Percentiles rank a stretch among this genome's conserved stretches.
These are phyloP conservation scores for Fusarium denticulatum DNA, from an alignment of 2,329 filamentous ascomycete genomes.

Conservation along the genomic window DNA sequence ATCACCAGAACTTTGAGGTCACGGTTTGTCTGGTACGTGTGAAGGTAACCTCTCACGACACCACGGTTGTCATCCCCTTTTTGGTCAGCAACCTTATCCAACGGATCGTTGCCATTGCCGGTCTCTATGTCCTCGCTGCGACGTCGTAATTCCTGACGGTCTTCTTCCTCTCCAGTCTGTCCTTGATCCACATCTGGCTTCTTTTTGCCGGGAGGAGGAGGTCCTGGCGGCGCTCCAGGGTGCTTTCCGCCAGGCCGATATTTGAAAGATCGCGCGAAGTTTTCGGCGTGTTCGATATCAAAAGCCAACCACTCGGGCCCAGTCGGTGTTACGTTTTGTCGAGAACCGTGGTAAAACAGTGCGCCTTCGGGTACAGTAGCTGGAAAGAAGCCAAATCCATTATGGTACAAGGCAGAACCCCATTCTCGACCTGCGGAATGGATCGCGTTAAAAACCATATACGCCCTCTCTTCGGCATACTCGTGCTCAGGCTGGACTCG, in stretches of 20 bases:
- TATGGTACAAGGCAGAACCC: conserved; percentile 77
- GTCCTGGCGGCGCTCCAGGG: neutral
- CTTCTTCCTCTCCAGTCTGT: neutral
- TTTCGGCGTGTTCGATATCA: conserved; percentile 77
- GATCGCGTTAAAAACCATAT: conserved; percentile 77
- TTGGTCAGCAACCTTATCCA: neutral
- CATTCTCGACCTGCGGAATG: conserved; percentile 79
- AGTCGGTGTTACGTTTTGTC: conserved; percentile 55
- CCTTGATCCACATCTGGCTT: neutral
- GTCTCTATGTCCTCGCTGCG: neutral
- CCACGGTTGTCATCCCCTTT: conserved; percentile 1
- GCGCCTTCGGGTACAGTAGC: conserved; percentile 72
- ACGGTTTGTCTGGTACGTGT: conserved; percentile 70
- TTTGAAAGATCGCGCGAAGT: conserved; percentile 61
- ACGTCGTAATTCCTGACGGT: conserved; percentile 19
- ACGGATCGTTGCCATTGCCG: neutral
- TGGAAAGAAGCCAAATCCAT: conserved; percentile 78
- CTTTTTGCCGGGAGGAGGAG: neutral
- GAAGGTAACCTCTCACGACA: conserved; percentile 66
- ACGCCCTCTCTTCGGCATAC: conserved; percentile 61
- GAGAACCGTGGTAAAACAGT: conserved; percentile 73
- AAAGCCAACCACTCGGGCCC: conserved; percentile 79
- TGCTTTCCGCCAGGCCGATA: neutral
- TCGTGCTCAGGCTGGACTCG: conserved; percentile 50
- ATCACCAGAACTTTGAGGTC: conserved; percentile 72